Evolutionary conservation across 2,329 filamentous ascomycete genomes (phyloP), one percentile per base, ranked within the genome.

Genomic region (Phialophora expanda): DNA sequence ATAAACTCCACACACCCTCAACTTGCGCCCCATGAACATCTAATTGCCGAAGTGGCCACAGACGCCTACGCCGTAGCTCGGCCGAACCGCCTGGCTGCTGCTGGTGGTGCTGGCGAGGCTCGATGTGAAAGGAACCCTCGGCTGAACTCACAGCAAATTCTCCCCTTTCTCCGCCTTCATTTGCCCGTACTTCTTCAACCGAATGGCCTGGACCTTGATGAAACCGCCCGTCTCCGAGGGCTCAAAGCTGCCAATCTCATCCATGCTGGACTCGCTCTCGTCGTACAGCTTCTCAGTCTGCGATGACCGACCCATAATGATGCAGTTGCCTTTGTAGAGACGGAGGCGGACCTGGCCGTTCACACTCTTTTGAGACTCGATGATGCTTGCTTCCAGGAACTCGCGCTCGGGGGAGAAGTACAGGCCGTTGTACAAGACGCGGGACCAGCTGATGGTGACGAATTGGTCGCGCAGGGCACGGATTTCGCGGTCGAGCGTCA

Each of bases 271-370:
- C 81, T 90, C 88, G 73, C 82, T 82, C 78, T 84, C 86, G 73
- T 85, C 84, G 76, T 91, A 91, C 67, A 91, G 81, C 82, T 90
- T 90, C 83, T 89, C 87, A 8, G 87, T 90, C 75, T 88, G 82
- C 32, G 79, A 83, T 74, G 81, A 85, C 65, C 87, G 81, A 65
- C 87, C 86, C 48, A 89, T 75, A 65, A 90, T 81, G 77, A 76
- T 88, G 82, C 74, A 80, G 70, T 71, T 81, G 70, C 90, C 89
- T 86, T 90, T 90, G 84, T 89, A 90, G 69, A 82, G 81, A 64
- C 85, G 84, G 76, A 86, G 83, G 69, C 87, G 81, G 67, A 91
- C 88, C 74, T 81, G 76, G 66, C 86, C 86, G 76, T 87, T 87
- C 76, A 88, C 86, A 65, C 81, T 80, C 76, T 85, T 84, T 76